Conservation (phyloP, 2,329 filamentous ascomycete genomes). For the Sclerotinia trifoliorum region DNA sequence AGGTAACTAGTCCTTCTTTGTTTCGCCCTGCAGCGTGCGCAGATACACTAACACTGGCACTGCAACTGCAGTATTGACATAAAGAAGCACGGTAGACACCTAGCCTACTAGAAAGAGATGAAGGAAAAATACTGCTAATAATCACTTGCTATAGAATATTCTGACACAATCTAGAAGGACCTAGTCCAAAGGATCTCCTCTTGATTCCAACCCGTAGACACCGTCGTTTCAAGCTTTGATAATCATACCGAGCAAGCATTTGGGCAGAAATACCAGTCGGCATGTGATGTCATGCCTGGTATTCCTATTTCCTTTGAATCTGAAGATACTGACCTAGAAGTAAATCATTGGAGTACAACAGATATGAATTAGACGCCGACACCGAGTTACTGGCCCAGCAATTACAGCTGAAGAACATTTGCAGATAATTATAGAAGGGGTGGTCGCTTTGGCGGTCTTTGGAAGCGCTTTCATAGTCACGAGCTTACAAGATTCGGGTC, state of each 20-base stretch:
- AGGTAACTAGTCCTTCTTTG: conserved; percentile 9
- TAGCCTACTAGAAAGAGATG: neutral
- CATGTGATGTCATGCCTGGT: neutral
- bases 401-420: neutral
- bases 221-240: conserved; percentile 5
- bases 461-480: conserved; percentile 16
- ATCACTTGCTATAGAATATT: neutral
- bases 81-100: neutral
- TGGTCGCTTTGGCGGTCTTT: conserved; percentile 13
- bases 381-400: conserved; percentile 4
- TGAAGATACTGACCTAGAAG: conserved; percentile 7
- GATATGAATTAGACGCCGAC: conserved; percentile 7
- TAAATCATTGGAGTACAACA: conserved; percentile 9
- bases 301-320: neutral
- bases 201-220: neutral
- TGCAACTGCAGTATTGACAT: conserved; percentile 9
- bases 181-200: neutral
- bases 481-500: conserved; percentile 8
- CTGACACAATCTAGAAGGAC: conserved; percentile 5
- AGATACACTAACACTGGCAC: neutral
- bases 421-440: conserved; percentile 11
- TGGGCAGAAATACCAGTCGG: neutral
- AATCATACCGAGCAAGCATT: neutral
- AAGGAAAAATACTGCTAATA: neutral
- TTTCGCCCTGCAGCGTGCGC: conserved; percentile 3